phyloP scores from a whole-genome alignment of 768 basidiomycete genomes.

The Erythrobasidium yunnanense region DNA sequence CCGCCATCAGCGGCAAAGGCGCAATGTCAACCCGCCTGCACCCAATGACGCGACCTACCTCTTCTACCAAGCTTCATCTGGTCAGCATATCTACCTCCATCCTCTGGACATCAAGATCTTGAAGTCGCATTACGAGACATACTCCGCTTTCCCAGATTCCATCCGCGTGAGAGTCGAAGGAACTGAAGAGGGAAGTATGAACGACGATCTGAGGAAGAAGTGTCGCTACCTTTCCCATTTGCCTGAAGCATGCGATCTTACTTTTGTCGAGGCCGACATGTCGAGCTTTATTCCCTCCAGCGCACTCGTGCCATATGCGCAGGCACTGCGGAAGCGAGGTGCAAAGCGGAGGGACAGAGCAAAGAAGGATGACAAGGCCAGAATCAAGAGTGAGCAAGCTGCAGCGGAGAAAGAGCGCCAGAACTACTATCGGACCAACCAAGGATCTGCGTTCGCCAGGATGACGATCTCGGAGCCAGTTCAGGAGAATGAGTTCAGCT shows the following conservation, averaged over 20 bases:
- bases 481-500: slow-evolving; percentile 38
- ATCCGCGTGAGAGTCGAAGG: slow-evolving; percentile 70
- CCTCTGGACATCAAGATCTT: slow-evolving; percentile 92
- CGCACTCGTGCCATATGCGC: slow-evolving; percentile 71
- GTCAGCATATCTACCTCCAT: slow-evolving; percentile 81
- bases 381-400: slow-evolving; percentile 61
- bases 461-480: slow-evolving; percentile 35
- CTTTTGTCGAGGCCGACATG: slow-evolving; percentile 83
- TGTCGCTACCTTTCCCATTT: slow-evolving; percentile 92
- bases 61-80: slow-evolving; percentile 89
- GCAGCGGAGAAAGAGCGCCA: slow-evolving; percentile 50
- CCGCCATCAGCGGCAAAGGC: slow-evolving; percentile 34
- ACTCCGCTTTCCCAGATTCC: slow-evolving; percentile 69
- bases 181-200: slow-evolving; percentile 47
- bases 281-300: slow-evolving; percentile 56
- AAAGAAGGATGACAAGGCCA: slow-evolving; percentile 76
- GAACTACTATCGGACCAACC: neutral
- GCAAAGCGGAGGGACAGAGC: slow-evolving; percentile 67
- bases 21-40: slow-evolving; percentile 74
- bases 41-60: slow-evolving; percentile 74
- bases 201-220: slow-evolving; percentile 83
- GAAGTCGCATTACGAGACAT: slow-evolving; percentile 66
- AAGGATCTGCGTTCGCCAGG: neutral
- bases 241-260: slow-evolving; percentile 80
- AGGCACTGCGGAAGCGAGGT: slow-evolving; percentile 63